Conservation (phyloP, 139 green algal genomes). For the Dunaliella sp. region DNA sequence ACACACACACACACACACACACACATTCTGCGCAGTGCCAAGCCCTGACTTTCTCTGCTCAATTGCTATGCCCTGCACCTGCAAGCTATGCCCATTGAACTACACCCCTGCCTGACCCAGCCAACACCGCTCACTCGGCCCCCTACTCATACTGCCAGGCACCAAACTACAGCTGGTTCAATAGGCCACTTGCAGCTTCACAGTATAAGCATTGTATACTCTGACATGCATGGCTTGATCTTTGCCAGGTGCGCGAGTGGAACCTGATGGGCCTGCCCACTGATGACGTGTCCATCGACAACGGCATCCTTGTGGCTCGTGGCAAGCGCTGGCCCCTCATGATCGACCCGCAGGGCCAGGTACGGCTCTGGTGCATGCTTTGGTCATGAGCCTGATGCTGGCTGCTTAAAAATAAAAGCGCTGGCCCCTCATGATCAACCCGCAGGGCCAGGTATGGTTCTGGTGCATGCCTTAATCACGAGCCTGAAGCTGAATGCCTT, state of each 20-base stretch:
- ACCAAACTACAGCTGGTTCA: too few species aligned
- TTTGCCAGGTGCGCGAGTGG: slow-evolving; percentile 64
- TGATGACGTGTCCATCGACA: slow-evolving; percentile 77
- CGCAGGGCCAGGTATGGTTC: too few species aligned
- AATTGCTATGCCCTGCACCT: too few species aligned
- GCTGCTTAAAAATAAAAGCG: background rate
- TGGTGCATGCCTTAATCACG: background rate
- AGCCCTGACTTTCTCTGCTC: too few species aligned
- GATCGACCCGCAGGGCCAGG: slow-evolving; percentile 76
- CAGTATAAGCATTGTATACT: background rate
- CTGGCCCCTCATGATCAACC: background rate
- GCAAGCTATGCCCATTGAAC: too few species aligned
- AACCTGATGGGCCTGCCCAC: slow-evolving; percentile 75
- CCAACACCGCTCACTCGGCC: too few species aligned
- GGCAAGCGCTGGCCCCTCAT: slow-evolving; percentile 83
- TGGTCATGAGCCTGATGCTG: background rate
- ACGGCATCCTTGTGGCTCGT: slow-evolving; percentile 76
- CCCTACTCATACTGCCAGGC: too few species aligned
- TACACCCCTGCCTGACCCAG: too few species aligned
- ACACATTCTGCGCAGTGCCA: too few species aligned
- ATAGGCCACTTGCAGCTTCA: too few species aligned
- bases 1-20: too few species aligned
- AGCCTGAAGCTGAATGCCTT: background rate
- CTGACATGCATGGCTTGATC: background rate
- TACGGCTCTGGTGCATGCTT: background rate